Evolutionary conservation across 75 land plant genomes (phyloP), one percentile per base, ranked within the genome.

Genomic region (Ceratopteris richardii): DNA sequence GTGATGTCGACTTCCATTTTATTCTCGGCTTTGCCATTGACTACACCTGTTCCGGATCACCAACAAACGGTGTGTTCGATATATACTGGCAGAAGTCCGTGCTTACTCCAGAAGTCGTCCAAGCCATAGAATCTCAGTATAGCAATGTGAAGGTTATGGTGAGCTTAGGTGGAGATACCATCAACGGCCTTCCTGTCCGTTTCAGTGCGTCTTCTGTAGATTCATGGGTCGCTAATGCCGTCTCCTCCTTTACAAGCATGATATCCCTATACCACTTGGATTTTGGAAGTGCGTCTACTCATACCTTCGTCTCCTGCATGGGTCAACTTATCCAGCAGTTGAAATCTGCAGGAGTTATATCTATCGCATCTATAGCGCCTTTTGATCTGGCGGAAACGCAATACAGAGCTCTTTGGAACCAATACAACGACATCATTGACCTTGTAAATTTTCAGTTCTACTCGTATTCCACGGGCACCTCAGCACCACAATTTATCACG

Each of bases 21-120:
- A 72, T 72, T 31, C 69, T 72, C 30, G 27, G 69, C 46, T 71
- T 76, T 61, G 75, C 75, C 76, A 71, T 76, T 52, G 75, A 76
- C 37, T 71, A 71, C 55, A 60, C 56, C 39, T 27, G 54, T 23
- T 4, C 27, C 25, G 37, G 54, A 7, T 24, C 60, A n/a, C 50
- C 61, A 40, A 69, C 72, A 9, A 59, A 76, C 62, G 69, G 74
- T 1, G 4, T 26, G 1, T 85, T 82, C 75, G 67, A 60, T 28
- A 43, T 65, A 19, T 82, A 64, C 67, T 86, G 90, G 90, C n/a
- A n/a, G n/a, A 72, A 73, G 62, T 9, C 37, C 12, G 76, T 65
- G 61, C 77, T 86, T 31, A 52, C 20, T 44, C 37, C 37, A 3
- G 3, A 3, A 3, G 9, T 3, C 3, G 37, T 33, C 7, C 37